These are phyloP conservation scores for Sarocladiaceae sp. DNA, from an alignment of 2,329 filamentous ascomycete species.

Conservation along the genomic window DNA sequence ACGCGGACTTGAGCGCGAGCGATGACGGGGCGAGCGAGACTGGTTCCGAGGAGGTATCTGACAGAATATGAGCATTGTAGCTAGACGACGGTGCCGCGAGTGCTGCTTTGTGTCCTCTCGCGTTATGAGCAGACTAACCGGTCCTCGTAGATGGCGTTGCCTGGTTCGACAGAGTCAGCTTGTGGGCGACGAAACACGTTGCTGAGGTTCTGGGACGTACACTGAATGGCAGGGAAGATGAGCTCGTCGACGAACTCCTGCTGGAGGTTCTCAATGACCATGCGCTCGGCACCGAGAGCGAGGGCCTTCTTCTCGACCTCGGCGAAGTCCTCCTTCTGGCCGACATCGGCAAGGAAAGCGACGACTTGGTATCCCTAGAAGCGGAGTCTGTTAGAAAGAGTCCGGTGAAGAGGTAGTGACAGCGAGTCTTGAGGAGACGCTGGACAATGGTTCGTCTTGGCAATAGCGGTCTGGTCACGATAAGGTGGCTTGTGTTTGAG, in stretches of 20 bases:
- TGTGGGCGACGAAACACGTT: constrained; percentile 10
- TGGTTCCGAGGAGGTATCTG: constrained; percentile 39
- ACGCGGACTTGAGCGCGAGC: constrained; percentile 41
- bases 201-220: constrained; percentile 19
- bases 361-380: not conserved
- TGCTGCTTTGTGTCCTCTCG: not conserved
- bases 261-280: constrained; percentile 56
- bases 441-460: not conserved
- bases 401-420: not conserved
- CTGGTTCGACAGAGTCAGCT: constrained; percentile 9
- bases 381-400: not conserved
- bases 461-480: not conserved
- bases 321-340: constrained; percentile 65
- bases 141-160: constrained; percentile 57
- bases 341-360: constrained; percentile 56
- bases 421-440: not conserved
- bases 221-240: constrained; percentile 69
- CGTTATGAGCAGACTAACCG: not conserved
- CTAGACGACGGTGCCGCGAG: not conserved
- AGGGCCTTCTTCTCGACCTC: constrained; percentile 63
- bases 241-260: constrained; percentile 70
- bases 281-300: constrained; percentile 25
- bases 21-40: constrained; percentile 60
- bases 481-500: not conserved
- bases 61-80: constrained; percentile 37